Evolutionary conservation across 768 basidiomycete genomes (phyloP), one percentile per base, ranked within the genome.

Genomic region (Collybia sordida): DNA sequence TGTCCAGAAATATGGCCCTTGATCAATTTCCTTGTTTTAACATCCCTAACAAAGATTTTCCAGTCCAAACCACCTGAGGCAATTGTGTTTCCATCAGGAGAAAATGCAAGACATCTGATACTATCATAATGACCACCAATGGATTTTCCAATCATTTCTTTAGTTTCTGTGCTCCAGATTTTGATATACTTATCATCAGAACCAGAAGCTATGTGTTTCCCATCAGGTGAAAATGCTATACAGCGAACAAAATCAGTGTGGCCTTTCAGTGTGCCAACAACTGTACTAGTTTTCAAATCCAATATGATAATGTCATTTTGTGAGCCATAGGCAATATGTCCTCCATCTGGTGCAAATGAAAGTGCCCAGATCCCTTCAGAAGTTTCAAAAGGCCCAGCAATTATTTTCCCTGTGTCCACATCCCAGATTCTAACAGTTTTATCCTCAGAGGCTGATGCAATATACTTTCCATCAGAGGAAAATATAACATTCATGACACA

Each of bases 291-390:
- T 11, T 27, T 19, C 3, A 7, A 6, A 42, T 42, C 19, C 42
- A n/a, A 42, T 23, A 42, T 3, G 14, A 65, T 41, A 4, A 56
- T 62, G n/a, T 49, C 46, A 40, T 68, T 64, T 18, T 46, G 17
- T 4, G 62, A 61, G 18, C 59, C 60, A 14, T 59, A 60, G 3
- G 45, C 55, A 34, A 65, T 53, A 14, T 27, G 34, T n/a, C 5
- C 3, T 6, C 7, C 18, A 27, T 47, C 46, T 23, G 22, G 34
- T 6, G 36, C 37, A 28, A n/a, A 27, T 40, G 35, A 17, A 41
- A 48, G 37, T 19, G 46, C 9, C 9, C 7, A 19, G 34, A 47
- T 36, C 21, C 34, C 8, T 3, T 1, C 45, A 42, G 42, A 4
- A 14, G 24, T 28, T 41, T 24, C 1, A 42, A n/a, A 25, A 9